Evolutionary conservation across 495 filamentous ascomycete species (phyloP), one percentile per base, ranked within the genome.

Genomic region (Aspergillus leporis): DNA sequence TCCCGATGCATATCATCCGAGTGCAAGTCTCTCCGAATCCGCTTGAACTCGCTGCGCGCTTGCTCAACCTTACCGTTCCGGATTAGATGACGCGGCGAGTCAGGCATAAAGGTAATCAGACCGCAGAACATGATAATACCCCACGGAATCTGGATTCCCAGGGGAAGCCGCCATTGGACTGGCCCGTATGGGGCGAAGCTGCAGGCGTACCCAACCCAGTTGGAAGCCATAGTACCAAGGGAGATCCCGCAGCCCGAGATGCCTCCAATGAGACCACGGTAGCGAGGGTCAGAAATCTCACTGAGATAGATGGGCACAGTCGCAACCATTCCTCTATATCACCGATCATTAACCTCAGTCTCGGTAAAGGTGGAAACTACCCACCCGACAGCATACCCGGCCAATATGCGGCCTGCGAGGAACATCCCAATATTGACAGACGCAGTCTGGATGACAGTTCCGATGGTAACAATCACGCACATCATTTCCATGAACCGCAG

Each of bases 381-480:
- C 66, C 61, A 78, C 75, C 83, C 83, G 19, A 84, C 82, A 23
- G 81, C 82, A 60, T 74, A 73, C 13, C 83, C 83, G n/a, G 82
- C 80, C 45, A 86, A 62, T 7, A 67, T 75, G 23, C 83, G 81
- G 18, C 82, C 83, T 4, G 80, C 80, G 31, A 86, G 75, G 63
- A 84, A 84, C 82, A 84, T 86, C 30, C 79, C 82, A 46, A 84
- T 82, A 50, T 83, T 86, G 36, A 84, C 70, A 9, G 81, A 76
- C 9, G 80, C 82, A 0, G 83, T 83, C 58, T 85, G 82, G 59
- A 85, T 81, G 23, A 73, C 64, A 3, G 77, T 81, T 36, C 82
- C 83, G 45, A 85, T 77, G 1, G 82, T 85, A 23, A 86, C 82
- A 45, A 86, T 67, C 14, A 83, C 58, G 60, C 81, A 84, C 70